Base-by-base conservation (phyloP, 768 basidiomycete genomes). In the Suillus tomentosus region DNA sequence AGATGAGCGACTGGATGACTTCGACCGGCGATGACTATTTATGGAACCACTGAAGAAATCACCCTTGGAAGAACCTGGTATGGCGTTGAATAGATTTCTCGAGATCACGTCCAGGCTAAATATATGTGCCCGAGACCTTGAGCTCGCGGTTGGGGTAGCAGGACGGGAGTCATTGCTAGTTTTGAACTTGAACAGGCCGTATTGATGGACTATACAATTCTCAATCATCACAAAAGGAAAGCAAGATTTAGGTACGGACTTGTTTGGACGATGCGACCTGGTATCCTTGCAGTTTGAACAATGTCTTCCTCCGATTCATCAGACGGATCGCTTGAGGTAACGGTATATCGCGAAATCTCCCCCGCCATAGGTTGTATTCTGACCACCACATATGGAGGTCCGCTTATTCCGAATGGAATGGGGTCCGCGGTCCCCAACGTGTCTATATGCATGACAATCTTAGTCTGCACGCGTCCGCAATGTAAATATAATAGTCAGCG, bases 71-170 rank as follows among this genome's bases (percentile, higher is more conserved):
- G 85, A 85, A 10, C 88, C 91, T 37, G 89, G 84, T 3, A 87
- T 85, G 7, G 85, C 73, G 69, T 84, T 87, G 77, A 97, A 96
- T 36, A 98, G 82, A 75, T 94, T 95, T 51, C 94, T 86, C 22
- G 94, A 95, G 68, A 98, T 90, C 22, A 87, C 90, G 71, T 98
- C 95, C 60, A 98, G 81, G 40, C 92, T 88, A 72, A 96, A 94
- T 59, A 94, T 92, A n/a, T 90, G 87, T 2, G 88, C 91, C 66
- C 85, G 80, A 19, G 85, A 81, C 45, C 91, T 88, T n/a, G 88
- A 85, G 54, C 82, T 85, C 1, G 87, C 84, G 0, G 92, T 92
- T 4, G 95, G 96, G 0, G 95, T 98, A 2, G 89, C 85, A 6
- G 96, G 95, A n/a, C 84, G 77, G 27, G 95, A 89, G 50, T 80